Percentiles rank a stretch among this genome's conserved stretches.
Evolutionary conservation across 106 monocot species (phyloP).

Genomic region (Platanthera guangdongensis): DNA sequence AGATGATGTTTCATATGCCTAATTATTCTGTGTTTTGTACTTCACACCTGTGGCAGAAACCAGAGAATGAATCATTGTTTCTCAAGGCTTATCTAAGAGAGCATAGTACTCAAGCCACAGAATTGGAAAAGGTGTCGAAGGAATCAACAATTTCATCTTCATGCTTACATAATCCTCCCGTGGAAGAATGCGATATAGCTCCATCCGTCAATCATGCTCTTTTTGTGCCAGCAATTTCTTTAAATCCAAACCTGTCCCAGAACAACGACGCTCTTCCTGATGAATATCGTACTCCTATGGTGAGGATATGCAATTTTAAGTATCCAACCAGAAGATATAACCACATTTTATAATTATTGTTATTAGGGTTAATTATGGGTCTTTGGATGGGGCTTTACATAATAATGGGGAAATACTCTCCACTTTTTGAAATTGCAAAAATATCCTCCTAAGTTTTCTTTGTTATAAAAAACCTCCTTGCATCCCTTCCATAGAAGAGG

Average conservation of each 20-base stretch:
- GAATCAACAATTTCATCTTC: conserved; percentile 23
- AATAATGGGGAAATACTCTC: no score
- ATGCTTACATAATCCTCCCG: conserved; percentile 13
- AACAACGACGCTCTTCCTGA: not conserved
- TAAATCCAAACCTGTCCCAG: not conserved
- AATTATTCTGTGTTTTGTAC: not conserved
- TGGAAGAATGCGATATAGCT: not conserved
- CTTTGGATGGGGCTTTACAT: no score
- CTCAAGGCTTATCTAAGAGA: conserved; percentile 23
- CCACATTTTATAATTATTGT: not conserved
- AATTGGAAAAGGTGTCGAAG: conserved; percentile 32
- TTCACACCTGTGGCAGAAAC: conserved; percentile 24
- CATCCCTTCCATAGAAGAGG: no score
- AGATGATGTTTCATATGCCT: not conserved
- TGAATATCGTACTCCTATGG: conserved; percentile 7
- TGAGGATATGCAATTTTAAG: not conserved
- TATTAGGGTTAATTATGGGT: not conserved
- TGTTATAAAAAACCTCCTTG: no score
- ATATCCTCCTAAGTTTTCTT: no score
- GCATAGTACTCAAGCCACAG: conserved; percentile 13
- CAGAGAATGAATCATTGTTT: conserved; percentile 28
- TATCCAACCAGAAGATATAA: not conserved
- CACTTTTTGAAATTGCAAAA: no score
- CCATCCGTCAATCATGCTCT: conserved; percentile 2
- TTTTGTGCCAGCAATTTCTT: not conserved